A percentile compares a stretch with the other conserved stretches of the same genome.
phyloP scores from a whole-genome alignment of 139 green algal genomes.

The Tetradesmus obliquus region DNA sequence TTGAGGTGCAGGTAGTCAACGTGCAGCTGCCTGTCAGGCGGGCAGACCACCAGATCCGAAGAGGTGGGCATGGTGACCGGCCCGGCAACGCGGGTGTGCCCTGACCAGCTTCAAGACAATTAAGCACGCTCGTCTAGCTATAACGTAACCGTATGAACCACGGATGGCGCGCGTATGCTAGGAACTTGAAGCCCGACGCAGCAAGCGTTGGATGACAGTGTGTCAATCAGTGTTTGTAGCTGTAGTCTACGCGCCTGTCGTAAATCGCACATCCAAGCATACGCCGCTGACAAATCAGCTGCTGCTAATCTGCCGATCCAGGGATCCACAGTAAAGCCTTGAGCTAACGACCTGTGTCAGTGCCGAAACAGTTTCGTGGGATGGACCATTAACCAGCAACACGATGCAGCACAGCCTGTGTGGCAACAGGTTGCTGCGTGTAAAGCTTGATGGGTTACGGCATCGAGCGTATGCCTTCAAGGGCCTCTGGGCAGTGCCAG shows the following conservation, averaged over 20 bases:
- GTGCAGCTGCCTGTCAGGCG: not conserved
- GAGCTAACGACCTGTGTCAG: not conserved
- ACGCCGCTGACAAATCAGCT: too few species aligned
- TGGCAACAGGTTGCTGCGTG: not conserved
- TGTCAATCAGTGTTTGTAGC: not conserved
- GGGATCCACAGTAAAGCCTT: too few species aligned
- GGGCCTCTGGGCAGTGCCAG: not conserved
- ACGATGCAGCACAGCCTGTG: not conserved
- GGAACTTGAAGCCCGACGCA: too few species aligned
- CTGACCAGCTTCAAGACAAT: not conserved
- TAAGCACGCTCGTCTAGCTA: not conserved
- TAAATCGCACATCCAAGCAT: not conserved
- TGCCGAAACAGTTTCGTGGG: not conserved
- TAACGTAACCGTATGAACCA: not conserved
- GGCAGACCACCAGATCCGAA: not conserved
- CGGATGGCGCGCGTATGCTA: too few species aligned
- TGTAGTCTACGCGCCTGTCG: not conserved
- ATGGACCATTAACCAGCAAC: not conserved
- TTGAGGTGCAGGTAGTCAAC: slow-evolving; percentile 21
- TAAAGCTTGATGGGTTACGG: not conserved
- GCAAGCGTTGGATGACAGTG: not conserved
- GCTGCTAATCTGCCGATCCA: too few species aligned
- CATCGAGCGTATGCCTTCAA: not conserved
- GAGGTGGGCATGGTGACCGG: not conserved
- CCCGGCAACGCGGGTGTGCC: not conserved